Conservation (phyloP, 2,329 filamentous ascomycete genomes). For the Phyllosticta citrichinensis region DNA sequence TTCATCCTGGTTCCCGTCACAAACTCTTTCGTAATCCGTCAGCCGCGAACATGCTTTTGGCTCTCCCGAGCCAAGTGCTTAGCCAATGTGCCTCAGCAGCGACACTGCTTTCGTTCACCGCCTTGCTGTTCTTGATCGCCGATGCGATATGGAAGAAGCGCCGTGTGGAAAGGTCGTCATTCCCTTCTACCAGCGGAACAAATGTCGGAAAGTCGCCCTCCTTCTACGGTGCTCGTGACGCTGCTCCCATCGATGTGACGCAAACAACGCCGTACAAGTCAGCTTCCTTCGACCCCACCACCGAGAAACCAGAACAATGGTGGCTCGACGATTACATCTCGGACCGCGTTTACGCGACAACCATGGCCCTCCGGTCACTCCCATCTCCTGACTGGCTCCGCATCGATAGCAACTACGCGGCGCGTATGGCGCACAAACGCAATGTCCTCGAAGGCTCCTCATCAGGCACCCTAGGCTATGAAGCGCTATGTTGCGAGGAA, state of each 20-base stretch:
- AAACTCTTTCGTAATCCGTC: neutral
- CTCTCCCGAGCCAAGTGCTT: neutral
- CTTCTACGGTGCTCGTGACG: neutral
- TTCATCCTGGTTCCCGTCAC: neutral
- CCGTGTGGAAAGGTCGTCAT: neutral
- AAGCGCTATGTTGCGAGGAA: constrained; percentile 1
- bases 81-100: neutral
- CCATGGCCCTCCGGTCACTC: constrained; percentile 1
- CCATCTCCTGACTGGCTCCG: constrained; percentile 1
- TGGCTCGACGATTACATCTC: neutral
- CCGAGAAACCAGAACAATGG: constrained; percentile 1
- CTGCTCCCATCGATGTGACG: neutral
- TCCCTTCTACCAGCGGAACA: neutral
- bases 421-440: constrained; percentile 2
- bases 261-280: neutral
- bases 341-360: neutral
- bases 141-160: neutral
- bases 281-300: neutral
- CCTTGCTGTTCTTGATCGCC: neutral
- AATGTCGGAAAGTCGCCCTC: neutral
- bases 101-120: neutral
- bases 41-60: neutral
- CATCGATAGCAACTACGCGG: constrained; percentile 1
- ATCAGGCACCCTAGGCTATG: neutral
- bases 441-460: neutral